Base-by-base conservation (phyloP, 1,284 basidiomycete genomes). In the Agroathelia rolfsii region DNA sequence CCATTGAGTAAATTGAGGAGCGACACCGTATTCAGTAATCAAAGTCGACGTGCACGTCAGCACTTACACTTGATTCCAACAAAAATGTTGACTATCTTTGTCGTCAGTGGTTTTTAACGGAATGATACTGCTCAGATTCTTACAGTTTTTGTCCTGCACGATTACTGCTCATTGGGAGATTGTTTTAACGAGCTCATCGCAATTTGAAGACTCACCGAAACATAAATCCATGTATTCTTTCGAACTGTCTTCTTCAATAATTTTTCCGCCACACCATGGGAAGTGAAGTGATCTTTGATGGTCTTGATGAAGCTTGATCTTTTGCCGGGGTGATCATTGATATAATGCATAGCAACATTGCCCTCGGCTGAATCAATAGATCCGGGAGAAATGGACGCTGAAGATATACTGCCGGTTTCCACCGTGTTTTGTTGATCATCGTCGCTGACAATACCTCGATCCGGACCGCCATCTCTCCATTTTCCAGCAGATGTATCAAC, bases 191-290 rank as follows among this genome's bases (percentile, higher is more conserved):
- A 12, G n/a, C 3, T 35, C 12, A 28, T 7, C 17, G n/a, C n/a
- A n/a, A n/a, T n/a, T n/a, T 14, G 22, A 24, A 18, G 11, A 53
- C 64, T 35, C 39, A 72, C 75, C 29, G 70, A 63, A 14, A 76
- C 71, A 50, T 78, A 80, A 20, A 82, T 77, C 76, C 75, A 81
- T 5, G 75, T 79, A 48, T 80, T 75, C 33, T 65, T 61, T 41
- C 59, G 62, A 17, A 74, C 58, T 0, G 76, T 79, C 54, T 75
- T 78, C 30, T 74, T 52, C 33, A 83, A 52, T 27, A 82, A 41
- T 25, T 66, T 59, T 39, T 80, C 69, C 41, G 66, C 58, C 21
- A 74, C 52, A 3, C 73, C 75, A n/a, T 58, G 54, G 5, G 65
- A 46, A 4, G 72, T 76, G 35, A 77, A 62, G 34, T 62, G 58